Percentiles rank a stretch among this genome's conserved stretches.
Conservation (phyloP, 306 rosid genomes). For the Canavalia gladiata region DNA sequence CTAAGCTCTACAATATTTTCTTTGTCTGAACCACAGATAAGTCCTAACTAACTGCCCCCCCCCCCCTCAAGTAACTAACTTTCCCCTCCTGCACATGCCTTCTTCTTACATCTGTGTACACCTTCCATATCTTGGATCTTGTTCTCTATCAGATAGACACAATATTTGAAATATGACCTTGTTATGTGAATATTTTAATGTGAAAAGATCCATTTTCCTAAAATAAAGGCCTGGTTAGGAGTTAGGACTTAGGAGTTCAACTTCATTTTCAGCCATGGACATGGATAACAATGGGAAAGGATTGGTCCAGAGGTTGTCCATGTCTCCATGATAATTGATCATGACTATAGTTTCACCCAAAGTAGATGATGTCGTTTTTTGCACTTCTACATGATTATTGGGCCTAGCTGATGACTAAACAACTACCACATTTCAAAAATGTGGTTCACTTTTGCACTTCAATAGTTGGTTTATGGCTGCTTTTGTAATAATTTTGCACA, state of each 20-base stretch:
- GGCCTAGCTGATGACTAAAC: background rate
- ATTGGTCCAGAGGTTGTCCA: background rate
- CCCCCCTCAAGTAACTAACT: too few relatives aligned
- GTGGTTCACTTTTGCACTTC: background rate
- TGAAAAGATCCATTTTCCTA: background rate
- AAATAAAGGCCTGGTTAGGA: slow-evolving; percentile 13
- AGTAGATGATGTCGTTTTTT: background rate
- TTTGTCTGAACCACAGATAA: too few relatives aligned
- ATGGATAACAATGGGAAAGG: background rate
- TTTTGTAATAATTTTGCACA: background rate
- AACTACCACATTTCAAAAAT: background rate
- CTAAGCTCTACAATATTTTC: too few relatives aligned
- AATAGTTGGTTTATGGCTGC: background rate
- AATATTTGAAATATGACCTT: background rate
- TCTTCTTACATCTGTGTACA: too few relatives aligned
- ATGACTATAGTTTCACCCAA: background rate
- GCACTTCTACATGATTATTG: background rate
- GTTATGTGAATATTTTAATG: background rate
- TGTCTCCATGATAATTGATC: background rate
- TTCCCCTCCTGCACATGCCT: too few relatives aligned
- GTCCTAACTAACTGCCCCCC: too few relatives aligned
- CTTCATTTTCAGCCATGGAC: background rate
- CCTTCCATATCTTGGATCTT: too few relatives aligned
- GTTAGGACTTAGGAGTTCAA: background rate
- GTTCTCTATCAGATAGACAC: too few relatives aligned